Evolutionary conservation across 2,329 filamentous ascomycete genomes (phyloP), one percentile per base, ranked within the genome.

Genomic region (Aspergillus intermedius): DNA sequence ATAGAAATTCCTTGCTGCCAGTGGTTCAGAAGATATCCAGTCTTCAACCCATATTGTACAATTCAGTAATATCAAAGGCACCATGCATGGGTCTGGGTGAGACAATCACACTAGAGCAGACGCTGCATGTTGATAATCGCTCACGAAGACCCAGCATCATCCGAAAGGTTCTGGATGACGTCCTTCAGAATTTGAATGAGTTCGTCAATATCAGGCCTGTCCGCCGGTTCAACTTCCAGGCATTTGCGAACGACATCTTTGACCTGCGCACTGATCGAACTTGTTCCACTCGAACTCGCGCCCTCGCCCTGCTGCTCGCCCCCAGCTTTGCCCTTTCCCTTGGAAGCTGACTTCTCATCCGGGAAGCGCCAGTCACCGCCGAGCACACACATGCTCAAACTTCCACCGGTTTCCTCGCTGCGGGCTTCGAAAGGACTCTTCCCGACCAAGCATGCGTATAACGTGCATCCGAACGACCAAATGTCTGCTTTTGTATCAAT

Each of bases 401-500:
- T 93, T 41, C 93, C 93, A 55, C 93, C 93, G 0, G 93, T 97
- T 74, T 98, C 91, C 68, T 98, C 93, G 56, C 86, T 91, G 52
- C 93, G 85, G 66, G 91, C 88, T 75, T 98, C 93, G 61, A 98
- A 98, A 2, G 93, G 93, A 12, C 88, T 94, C 71, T 98, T 97
- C 56, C 93, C 93, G 23, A 97, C 89, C 8, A 98, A 79, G 63
- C 93, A 97, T 34, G 93, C 93, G 71, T 95, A 98, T 41, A 98
- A 77, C n/a, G 93, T 97, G 75, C 93, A 97, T 45, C 93, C 93
- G 19, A 98, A 74, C 13, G 88, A 95, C 93, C 93, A 98, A 56
- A 98, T 95, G 69, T 98, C 93, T 37, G 95, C 89, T 67, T 96
- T 96, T 10, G 91, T 95, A 70, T 97, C 93, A 63, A 98, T 86